Evolutionary conservation across 75 land plant genomes (phyloP).

Genomic region (Picea glauca): DNA sequence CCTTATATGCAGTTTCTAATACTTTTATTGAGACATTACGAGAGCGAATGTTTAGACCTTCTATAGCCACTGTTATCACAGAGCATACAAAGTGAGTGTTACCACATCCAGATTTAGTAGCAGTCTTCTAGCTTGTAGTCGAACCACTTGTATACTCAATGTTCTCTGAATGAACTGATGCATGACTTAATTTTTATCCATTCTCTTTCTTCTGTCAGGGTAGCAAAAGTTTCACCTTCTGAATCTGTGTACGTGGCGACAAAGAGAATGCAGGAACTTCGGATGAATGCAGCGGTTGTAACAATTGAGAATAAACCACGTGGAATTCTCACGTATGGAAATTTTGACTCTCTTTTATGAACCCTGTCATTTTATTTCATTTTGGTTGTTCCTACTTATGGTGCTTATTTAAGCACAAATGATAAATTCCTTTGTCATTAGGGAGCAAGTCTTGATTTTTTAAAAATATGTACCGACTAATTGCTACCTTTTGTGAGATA

Average conservation of each 20-base stretch:
- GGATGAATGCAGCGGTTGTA: no score
- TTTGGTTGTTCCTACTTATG: no score
- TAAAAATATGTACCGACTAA: not conserved
- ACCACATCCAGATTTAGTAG: not conserved
- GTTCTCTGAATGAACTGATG: not conserved
- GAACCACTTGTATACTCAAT: not conserved
- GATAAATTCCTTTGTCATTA: no score
- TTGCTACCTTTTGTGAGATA: not conserved
- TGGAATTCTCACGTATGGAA: no score
- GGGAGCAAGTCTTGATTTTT: not conserved
- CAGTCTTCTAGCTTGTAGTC: not conserved
- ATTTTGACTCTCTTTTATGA: no score
- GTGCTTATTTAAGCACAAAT: no score
- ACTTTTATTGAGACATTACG: conserved; percentile 74
- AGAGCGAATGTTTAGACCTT: conserved; percentile 81
- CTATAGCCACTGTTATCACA: conserved; percentile 65
- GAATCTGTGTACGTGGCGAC: no score
- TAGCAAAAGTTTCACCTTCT: conserved; percentile 62
- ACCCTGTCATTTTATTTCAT: no score
- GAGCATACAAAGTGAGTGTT: conserved; percentile 81
- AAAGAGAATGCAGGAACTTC: no score
- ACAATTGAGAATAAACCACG: no score
- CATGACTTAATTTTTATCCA: not conserved
- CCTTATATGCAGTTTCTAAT: conserved; percentile 28
- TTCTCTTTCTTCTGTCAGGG: conserved; percentile 32